phyloP scores from a whole-genome alignment of 2,329 filamentous ascomycete genomes.

The Penicillium sp. region DNA sequence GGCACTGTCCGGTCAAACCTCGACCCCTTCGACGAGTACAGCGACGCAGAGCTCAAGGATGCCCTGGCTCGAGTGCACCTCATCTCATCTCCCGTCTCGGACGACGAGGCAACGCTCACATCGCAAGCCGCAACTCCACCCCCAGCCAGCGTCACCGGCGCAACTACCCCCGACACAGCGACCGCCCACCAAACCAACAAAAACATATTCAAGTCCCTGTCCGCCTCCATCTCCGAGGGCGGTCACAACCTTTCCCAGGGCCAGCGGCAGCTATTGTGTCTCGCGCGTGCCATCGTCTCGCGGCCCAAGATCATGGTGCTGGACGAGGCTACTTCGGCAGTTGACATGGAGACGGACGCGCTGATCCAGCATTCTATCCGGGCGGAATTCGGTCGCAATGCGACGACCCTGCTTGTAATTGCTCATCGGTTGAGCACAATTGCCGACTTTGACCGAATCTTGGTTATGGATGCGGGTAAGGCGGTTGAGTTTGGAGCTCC shows the following conservation, averaged over 20 bases:
- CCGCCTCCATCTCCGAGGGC: conserved; percentile 68
- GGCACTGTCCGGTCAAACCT: conserved; percentile 76
- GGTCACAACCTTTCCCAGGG: conserved; percentile 61
- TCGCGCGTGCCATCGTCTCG: conserved; percentile 59
- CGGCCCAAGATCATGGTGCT: conserved; percentile 77
- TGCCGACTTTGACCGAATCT: conserved; percentile 73
- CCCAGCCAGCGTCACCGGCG: conserved; percentile 31
- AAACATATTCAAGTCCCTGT: conserved; percentile 67
- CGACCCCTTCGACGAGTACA: conserved; percentile 72
- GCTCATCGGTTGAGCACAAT: conserved; percentile 76
- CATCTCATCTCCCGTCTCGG: conserved; percentile 51
- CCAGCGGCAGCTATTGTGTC: conserved; percentile 36
- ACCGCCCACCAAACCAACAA: conserved; percentile 54
- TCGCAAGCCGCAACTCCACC: conserved; percentile 70
- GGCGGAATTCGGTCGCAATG: conserved; percentile 64
- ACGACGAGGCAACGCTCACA: conserved; percentile 63
- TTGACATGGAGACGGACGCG: conserved; percentile 75
- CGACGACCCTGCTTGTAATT: conserved; percentile 71
- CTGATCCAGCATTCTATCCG: conserved; percentile 75
- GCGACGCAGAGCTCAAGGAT: conserved; percentile 68
- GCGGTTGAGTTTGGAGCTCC: conserved; percentile 71
- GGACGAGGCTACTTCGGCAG: conserved; percentile 77
- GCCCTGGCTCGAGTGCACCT: conserved; percentile 72
- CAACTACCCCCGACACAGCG: conserved; percentile 24
- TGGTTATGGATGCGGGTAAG: conserved; percentile 69